phyloP scores from a whole-genome alignment of 139 green algal genomes.

The Ostreobium quekettii region DNA sequence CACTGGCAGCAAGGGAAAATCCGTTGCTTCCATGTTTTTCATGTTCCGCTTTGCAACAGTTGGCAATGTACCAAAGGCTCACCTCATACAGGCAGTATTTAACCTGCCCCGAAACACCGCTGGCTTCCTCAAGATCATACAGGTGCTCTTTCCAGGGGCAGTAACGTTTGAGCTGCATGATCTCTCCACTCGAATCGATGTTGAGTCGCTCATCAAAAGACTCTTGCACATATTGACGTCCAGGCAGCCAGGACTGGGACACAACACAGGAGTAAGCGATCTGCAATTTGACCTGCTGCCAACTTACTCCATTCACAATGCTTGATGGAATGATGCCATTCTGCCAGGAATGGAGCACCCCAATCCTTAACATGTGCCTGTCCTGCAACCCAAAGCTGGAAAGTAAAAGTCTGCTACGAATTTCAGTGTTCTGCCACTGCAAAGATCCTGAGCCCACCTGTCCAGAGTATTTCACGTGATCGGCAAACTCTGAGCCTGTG shows the following conservation, averaged over 20 bases:
- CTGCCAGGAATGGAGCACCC: not conserved
- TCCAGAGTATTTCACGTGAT: slow-evolving; percentile 55
- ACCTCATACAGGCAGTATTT: slow-evolving; percentile 55
- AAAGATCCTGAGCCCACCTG: no score
- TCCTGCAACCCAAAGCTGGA: no score
- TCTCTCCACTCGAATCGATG: slow-evolving; percentile 32
- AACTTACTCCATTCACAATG: slow-evolving; percentile 8
- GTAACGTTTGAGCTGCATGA: slow-evolving; percentile 50
- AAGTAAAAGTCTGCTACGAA: no score
- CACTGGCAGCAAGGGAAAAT: no score
- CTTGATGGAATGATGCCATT: not conserved
- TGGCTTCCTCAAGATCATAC: slow-evolving; percentile 84
- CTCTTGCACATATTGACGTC: slow-evolving; percentile 26
- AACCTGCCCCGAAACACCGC: slow-evolving; percentile 37
- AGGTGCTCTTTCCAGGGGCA: slow-evolving; percentile 97
- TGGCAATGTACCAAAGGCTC: no score
- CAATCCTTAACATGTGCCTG: no score
- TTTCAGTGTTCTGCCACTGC: no score
- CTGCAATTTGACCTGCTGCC: not conserved
- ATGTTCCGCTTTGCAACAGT: no score
- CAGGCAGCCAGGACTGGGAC: slow-evolving; percentile 8
- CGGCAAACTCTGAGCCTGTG: slow-evolving; percentile 77
- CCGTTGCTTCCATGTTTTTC: no score
- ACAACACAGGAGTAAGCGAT: not conserved
- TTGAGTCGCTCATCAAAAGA: slow-evolving; percentile 24